A percentile compares a stretch with the other conserved stretches of the same genome.
Conservation (phyloP, 345 rosid species). For the Triadica sebifera region DNA sequence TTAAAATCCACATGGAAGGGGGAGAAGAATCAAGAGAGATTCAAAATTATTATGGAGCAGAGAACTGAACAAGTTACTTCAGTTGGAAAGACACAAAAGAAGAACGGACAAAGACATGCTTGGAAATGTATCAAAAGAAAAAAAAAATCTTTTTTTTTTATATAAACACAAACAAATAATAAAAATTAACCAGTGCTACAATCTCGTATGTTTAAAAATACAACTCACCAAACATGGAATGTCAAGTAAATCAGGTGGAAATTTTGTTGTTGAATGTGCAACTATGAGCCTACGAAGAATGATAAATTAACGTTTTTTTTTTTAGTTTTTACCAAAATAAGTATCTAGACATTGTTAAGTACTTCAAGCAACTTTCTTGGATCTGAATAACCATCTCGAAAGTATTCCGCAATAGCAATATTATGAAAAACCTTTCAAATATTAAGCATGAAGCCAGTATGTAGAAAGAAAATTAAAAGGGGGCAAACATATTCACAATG, state of each 20-base stretch:
- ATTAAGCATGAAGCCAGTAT: conserved; percentile 21
- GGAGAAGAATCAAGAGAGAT: not conserved
- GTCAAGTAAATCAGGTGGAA: not conserved
- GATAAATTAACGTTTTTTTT: not conserved
- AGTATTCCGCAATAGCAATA: conserved; percentile 76
- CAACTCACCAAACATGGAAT: not conserved
- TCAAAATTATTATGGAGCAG: not conserved
- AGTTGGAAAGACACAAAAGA: conserved; percentile 2
- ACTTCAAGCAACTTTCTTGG: conserved; percentile 68
- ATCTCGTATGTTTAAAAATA: not conserved
- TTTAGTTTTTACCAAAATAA: not conserved
- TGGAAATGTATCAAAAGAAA: too few species aligned
- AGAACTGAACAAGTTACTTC: not conserved
- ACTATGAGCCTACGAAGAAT: not conserved
- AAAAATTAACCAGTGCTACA: not conserved
- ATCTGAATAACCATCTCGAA: conserved; percentile 68
- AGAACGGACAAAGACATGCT: too few species aligned
- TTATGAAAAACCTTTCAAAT: conserved; percentile 75
- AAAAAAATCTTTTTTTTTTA: too few species aligned
- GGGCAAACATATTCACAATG: not conserved
- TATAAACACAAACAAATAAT: not conserved
- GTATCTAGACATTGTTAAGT: conserved; percentile 73
- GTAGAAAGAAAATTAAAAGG: not conserved
- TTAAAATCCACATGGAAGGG: too few species aligned
- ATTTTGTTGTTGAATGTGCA: not conserved